Evolutionary conservation across 257 asterid genomes (phyloP), one percentile per base, ranked within the genome.

Genomic region (Solanum acaule): DNA sequence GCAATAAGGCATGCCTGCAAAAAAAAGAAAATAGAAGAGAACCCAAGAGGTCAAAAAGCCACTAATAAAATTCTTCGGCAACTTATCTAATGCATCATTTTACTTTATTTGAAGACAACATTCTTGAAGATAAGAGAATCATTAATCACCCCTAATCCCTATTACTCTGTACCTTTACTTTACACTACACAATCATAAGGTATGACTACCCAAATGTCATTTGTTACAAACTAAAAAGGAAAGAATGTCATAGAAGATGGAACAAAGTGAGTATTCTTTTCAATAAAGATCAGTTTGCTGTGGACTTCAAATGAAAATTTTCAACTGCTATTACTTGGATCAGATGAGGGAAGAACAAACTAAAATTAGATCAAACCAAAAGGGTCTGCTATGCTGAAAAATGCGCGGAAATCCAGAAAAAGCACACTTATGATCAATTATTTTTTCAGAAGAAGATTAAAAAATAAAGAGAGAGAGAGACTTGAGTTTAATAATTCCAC

Each of bases 1-100:
- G 99, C 98, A 87, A 97, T 95, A 86, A 97, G 98, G 93, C 99
- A 95, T 78, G 99, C 97, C 99, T 97, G 94, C 93, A 88, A 70
- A 89, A 70, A 89, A 27, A 90, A 49, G 34, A 27, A 12, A 46
- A 78, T 42, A 6, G 31, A 31, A 18, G 20, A 82, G 86, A 82
- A 82, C 44, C 44, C 86, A 49, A 82, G 12, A 82, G 31, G 31
- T 49, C 86, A 10, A 25, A 49, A 82, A 18, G 44, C n/a, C 44
- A 10, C 70, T 9, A 49, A 10, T 49, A 49, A 49, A 49, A 49
- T 5, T 11, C 44, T 82, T 46, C 70, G 31, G n/a, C 68, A 27
- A 49, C 16, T 12, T 29, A 49, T 49, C 85, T 29, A 18, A 49
- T 82, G 68, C 7, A 18, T 82, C 70, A 13, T 3, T 29, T 52